A percentile compares a stretch with the other conserved stretches of the same genome.
Conservation (phyloP, 495 filamentous ascomycete species). For the Penicillium canescens region DNA sequence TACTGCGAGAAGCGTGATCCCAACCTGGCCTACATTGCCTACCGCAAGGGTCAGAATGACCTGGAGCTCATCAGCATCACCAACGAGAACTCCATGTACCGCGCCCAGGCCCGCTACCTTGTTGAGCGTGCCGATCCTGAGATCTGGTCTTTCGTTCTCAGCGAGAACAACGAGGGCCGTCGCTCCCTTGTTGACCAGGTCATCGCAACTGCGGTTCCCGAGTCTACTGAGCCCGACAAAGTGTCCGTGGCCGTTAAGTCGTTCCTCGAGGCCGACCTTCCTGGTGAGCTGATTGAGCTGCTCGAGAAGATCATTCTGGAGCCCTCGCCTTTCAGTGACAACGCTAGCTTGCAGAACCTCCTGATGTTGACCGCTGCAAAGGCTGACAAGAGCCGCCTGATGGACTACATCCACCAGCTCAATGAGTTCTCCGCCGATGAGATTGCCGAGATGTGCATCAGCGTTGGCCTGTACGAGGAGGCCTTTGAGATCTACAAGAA, state of each 20-base stretch:
- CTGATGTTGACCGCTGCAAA: constrained; percentile 97
- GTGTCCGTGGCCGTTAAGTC: constrained; percentile 93
- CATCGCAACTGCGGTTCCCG: constrained; percentile 93
- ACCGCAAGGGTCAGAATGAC: constrained; percentile 96
- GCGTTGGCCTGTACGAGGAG: constrained; percentile 93
- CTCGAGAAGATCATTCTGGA: constrained; percentile 99
- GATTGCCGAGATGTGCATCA: constrained; percentile 90
- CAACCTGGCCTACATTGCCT: constrained; percentile 94
- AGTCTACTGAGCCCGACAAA: constrained; percentile 90
- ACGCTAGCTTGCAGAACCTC: constrained; percentile 92
- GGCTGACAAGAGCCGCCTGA: constrained; percentile 90
- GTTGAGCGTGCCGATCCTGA: constrained; percentile 86
- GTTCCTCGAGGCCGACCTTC: constrained; percentile 87
- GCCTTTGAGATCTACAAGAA: constrained; percentile 99
- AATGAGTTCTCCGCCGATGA: constrained; percentile 88
- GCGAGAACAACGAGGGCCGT: constrained; percentile 91
- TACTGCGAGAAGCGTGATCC: constrained; percentile 99
- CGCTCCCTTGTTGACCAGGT: constrained; percentile 95
- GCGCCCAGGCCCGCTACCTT: constrained; percentile 92
- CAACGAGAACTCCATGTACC: constrained; percentile 99
- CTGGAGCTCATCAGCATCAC: constrained; percentile 96
- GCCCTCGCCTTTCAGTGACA: constrained; percentile 96
- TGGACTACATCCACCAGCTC: constrained; percentile 95
- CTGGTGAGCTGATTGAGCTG: constrained; percentile 92
- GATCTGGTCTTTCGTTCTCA: constrained; percentile 93